Evolutionary conservation across 2,329 filamentous ascomycete genomes (phyloP).

Genomic region (Colletotrichum tanaceti): DNA sequence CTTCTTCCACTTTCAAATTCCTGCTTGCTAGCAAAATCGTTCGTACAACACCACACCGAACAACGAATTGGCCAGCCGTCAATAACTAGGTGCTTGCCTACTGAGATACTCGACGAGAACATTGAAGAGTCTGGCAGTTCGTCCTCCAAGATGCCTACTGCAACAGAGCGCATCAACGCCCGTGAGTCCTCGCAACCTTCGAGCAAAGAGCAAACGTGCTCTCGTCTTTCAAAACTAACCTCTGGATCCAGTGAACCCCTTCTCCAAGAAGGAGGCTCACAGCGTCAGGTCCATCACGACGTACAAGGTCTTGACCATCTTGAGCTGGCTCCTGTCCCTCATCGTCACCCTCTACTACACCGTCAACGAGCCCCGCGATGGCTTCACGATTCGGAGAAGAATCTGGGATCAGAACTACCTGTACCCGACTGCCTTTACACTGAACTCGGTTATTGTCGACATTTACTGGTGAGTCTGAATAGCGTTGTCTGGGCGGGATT

Average conservation of each 20-base stretch:
- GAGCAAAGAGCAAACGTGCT: background rate
- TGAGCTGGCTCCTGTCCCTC: slow-evolving; percentile 81
- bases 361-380: slow-evolving; percentile 72
- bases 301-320: slow-evolving; percentile 80
- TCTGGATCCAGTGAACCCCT: slow-evolving; percentile 74
- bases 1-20: slow-evolving; percentile 17
- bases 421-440: slow-evolving; percentile 77
- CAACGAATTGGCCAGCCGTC: background rate
- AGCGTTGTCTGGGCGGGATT: background rate
- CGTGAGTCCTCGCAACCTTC: slow-evolving; percentile 24
- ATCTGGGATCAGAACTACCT: slow-evolving; percentile 81
- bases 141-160: slow-evolving; percentile 32
- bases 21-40: slow-evolving; percentile 7
- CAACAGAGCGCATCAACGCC: slow-evolving; percentile 37
- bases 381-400: slow-evolving; percentile 66
- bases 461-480: slow-evolving; percentile 76
- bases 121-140: background rate
- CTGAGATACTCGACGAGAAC: background rate
- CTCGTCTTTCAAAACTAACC: slow-evolving; percentile 32
- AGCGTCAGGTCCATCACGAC: slow-evolving; percentile 69
- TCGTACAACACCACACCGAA: slow-evolving; percentile 2
- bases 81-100: slow-evolving; percentile 2
- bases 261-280: slow-evolving; percentile 76
- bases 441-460: slow-evolving; percentile 72
- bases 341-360: slow-evolving; percentile 81